These are phyloP conservation scores for Diaporthe australafricana DNA, from an alignment of 2,329 filamentous ascomycete genomes.

Conservation along the genomic window DNA sequence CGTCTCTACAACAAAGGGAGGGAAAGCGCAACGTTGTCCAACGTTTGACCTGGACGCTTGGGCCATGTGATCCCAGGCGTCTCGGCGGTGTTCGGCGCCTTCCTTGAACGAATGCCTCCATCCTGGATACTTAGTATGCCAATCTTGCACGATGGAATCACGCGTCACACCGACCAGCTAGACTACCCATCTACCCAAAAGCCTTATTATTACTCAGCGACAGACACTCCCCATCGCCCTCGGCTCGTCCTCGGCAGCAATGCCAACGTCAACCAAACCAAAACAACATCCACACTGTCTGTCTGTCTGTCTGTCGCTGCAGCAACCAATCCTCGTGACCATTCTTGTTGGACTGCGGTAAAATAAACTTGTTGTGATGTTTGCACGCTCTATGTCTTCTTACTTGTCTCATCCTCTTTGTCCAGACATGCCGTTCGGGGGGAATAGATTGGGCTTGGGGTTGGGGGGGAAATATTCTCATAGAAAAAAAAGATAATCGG, in stretches of 20 bases:
- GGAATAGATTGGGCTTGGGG: background rate
- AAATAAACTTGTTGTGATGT: constrained; percentile 15
- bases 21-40: constrained; percentile 1
- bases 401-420: constrained; percentile 6
- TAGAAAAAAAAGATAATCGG: constrained; percentile 11
- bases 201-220: too few relatives aligned
- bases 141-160: background rate
- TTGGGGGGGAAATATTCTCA: constrained; percentile 22
- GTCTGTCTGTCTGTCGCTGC: too few relatives aligned
- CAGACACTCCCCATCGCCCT: too few relatives aligned
- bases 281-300: background rate
- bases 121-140: background rate
- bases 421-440: constrained; percentile 15
- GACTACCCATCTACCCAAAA: too few relatives aligned
- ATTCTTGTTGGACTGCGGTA: background rate
- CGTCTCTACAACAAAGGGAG: background rate
- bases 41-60: constrained; percentile 27
- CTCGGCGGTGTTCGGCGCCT: constrained; percentile 12
- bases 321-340: background rate
- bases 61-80: constrained; percentile 21
- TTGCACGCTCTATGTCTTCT: constrained; percentile 31
- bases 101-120: background rate
- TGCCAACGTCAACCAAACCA: background rate
- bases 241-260: background rate
- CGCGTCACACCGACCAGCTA: background rate